Base-by-base conservation (phyloP, 495 filamentous ascomycete species). In the Aspergillus ellipticus region DNA sequence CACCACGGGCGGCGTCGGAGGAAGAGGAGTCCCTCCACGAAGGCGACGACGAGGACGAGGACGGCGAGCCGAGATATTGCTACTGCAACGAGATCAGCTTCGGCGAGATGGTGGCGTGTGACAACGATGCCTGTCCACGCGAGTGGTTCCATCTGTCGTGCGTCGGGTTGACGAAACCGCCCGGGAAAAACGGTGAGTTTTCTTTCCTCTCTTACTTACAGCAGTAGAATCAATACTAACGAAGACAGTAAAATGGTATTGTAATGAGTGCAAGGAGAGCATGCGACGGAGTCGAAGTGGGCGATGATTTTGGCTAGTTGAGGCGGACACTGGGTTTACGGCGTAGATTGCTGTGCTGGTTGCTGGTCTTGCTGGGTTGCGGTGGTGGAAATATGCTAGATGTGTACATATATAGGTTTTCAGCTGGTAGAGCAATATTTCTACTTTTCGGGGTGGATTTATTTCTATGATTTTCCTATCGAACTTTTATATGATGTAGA, bases 91-190 rank as follows among this genome's bases (percentile, higher is more conserved):
- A 87, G 56, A 85, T 96, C 29, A 94, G 89, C 64, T 98, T 96
- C 65, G 94, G 94, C 19, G 89, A 96, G 73, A 98, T 98, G 94
- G 89, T 98, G 15, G 94, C 87, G n/a, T 98, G 94, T 60, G 94
- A 98, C 65, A 89, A 87, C 42, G 89, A 93, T 49, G 81, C 79
- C 22, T 98, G 94, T 73, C 81, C 85, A 57, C 80, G 84, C 58
- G 93, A 97, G 73, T 98, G 94, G 94, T 98, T 97, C 75, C 94
- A 98, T 79, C 68, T 98, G 41, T 86, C 85, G 37, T 98, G 94
- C 70, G 92, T 96, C 16, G 92, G 90, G 51, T 66, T 98, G 68
- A 89, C 84, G 49, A 89, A 88, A 62, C 88, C 92, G 46, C 94
- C 94, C 24, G 88, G 81, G 42, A 83, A 84, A 57, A 95, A 90